Evolutionary conservation across 805 yeast species (phyloP).

Genomic region (Clavispora carvajalis): DNA sequence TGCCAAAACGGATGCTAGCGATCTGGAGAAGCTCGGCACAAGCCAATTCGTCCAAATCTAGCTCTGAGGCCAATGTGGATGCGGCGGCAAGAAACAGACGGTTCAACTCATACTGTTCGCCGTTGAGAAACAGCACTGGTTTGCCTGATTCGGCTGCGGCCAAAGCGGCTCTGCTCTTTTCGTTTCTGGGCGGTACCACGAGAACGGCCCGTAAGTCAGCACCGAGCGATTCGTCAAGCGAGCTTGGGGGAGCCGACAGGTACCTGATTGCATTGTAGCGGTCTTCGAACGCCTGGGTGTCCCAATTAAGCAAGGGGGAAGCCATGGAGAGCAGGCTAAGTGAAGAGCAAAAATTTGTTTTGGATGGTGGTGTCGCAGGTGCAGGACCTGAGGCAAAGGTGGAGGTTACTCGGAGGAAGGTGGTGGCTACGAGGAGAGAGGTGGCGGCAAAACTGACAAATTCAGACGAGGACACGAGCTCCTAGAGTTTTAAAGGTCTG

Average conservation of each 20-base stretch:
- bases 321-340: not conserved
- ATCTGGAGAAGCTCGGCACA: slow-evolving; percentile 64
- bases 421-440: too few relatives aligned
- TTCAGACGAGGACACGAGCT: too few relatives aligned
- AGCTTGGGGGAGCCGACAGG: slow-evolving; percentile 3
- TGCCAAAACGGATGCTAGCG: slow-evolving; percentile 36
- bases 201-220: slow-evolving; percentile 29
- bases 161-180: slow-evolving; percentile 14
- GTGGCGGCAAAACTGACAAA: too few relatives aligned
- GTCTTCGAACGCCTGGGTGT: slow-evolving; percentile 9
- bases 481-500: too few relatives aligned
- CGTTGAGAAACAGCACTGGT: slow-evolving; percentile 45
- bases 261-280: slow-evolving; percentile 13
- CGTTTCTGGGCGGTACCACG: slow-evolving; percentile 30
- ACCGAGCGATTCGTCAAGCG: not conserved
- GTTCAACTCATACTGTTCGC: slow-evolving; percentile 57
- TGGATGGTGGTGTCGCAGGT: not conserved
- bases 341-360: slow-evolving; percentile 1
- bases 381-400: slow-evolving; percentile 2
- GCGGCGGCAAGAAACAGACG: slow-evolving; percentile 59
- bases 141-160: slow-evolving; percentile 10
- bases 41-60: slow-evolving; percentile 62
- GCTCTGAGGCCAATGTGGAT: slow-evolving; percentile 48
- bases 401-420: too few relatives aligned
- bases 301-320: slow-evolving; percentile 8